Evolutionary conservation across 179 eudicot genomes (phyloP).

Genomic region (Heliamphora pulchella): DNA sequence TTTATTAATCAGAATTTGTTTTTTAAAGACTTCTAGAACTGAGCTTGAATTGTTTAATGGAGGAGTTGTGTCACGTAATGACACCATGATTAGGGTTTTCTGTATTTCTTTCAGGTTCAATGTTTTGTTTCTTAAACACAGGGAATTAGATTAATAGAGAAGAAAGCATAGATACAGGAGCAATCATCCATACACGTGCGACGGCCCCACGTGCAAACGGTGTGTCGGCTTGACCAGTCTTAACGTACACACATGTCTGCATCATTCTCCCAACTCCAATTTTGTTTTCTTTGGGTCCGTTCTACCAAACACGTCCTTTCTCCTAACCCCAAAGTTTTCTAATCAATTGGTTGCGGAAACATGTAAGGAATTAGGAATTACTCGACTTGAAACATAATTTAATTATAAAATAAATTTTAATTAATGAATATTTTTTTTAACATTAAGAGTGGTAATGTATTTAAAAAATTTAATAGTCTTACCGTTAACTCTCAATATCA

Average conservation of each 20-base stretch:
- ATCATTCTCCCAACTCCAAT: constrained; percentile 28
- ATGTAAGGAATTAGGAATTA: constrained; percentile 6
- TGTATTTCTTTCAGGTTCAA: constrained; percentile 10
- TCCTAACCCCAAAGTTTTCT: background rate
- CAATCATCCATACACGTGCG: constrained; percentile 47
- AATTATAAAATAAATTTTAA: too few relatives aligned
- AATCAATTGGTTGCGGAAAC: background rate
- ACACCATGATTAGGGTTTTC: constrained; percentile 17
- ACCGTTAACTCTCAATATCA: too few relatives aligned
- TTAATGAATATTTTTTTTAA: too few relatives aligned
- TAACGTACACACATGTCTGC: constrained; percentile 22
- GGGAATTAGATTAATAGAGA: background rate
- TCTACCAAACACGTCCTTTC: constrained; percentile 19
- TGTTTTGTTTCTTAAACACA: constrained; percentile 18
- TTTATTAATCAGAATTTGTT: too few relatives aligned
- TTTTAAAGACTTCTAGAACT: background rate
- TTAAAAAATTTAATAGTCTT: too few relatives aligned
- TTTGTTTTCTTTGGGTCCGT: constrained; percentile 6
- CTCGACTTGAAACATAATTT: too few relatives aligned
- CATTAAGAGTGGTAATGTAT: too few relatives aligned
- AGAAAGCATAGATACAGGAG: constrained; percentile 22
- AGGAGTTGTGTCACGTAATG: constrained; percentile 16
- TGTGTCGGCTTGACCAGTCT: constrained; percentile 48
- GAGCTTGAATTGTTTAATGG: background rate
- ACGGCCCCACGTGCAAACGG: constrained; percentile 41